Evolutionary conservation across 2,329 filamentous ascomycete species (phyloP).

Genomic region (Alternaria viburni): DNA sequence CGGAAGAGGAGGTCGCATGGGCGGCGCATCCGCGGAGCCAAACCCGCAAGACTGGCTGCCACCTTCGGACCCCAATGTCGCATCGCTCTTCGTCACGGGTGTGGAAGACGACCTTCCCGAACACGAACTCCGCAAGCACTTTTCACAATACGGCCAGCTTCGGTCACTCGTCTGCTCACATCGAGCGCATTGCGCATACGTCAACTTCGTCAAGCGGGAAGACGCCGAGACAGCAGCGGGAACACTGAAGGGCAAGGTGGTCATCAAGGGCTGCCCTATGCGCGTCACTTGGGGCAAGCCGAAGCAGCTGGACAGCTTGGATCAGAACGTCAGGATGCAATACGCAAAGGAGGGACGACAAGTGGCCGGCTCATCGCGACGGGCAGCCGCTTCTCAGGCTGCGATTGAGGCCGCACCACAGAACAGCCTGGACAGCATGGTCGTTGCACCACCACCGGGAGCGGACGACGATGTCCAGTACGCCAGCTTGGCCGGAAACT

Average conservation of each 20-base stretch:
- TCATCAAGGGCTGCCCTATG: slow-evolving; percentile 89
- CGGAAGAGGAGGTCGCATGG: slow-evolving; percentile 55
- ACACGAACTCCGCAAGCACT: slow-evolving; percentile 87
- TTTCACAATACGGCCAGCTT: slow-evolving; percentile 85
- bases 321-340: slow-evolving; percentile 80
- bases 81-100: slow-evolving; percentile 91
- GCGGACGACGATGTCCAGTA: slow-evolving; percentile 80
- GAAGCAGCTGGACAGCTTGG: slow-evolving; percentile 89
- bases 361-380: slow-evolving; percentile 32
- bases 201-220: slow-evolving; percentile 88
- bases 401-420: slow-evolving; percentile 52
- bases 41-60: slow-evolving; percentile 85
- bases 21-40: slow-evolving; percentile 73
- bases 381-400: slow-evolving; percentile 39
- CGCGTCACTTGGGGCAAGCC: slow-evolving; percentile 92
- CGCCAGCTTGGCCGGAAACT: slow-evolving; percentile 84
- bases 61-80: slow-evolving; percentile 82
- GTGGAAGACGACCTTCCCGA: slow-evolving; percentile 96
- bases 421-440: slow-evolving; percentile 52
- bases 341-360: slow-evolving; percentile 78
- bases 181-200: slow-evolving; percentile 94
- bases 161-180: slow-evolving; percentile 95
- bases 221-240: slow-evolving; percentile 85
- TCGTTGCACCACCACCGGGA: slow-evolving; percentile 79
- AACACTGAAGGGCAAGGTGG: slow-evolving; percentile 83